Evolutionary conservation across 1,139 yeast species (phyloP), one percentile per base, ranked within the genome.

Genomic region (Wickerhamomyces sp.): DNA sequence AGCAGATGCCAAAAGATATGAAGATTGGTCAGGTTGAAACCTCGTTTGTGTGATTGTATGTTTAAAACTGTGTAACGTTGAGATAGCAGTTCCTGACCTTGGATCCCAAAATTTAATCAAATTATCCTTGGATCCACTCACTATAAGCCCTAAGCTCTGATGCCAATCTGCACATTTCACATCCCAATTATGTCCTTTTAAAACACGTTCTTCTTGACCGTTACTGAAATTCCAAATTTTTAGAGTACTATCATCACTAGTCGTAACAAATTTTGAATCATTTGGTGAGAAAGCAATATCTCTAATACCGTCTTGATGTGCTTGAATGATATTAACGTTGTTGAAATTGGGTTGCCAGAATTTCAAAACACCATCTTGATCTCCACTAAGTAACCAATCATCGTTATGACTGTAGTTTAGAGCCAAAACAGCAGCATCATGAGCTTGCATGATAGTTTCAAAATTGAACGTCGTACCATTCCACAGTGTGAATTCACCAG

Each of bases 261-360:
- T 86, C 2, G 95, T 86, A 17, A 88, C 83, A 58, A 88, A 91
- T 55, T 88, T 87, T 15, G 89, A 67, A 58, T 91, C 98, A 50
- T 82, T 82, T 6, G 96, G 96, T 31, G 93, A 77, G 59, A 93
- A 89, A 9, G 93, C 81, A 26, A 91, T 72, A 51, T 87, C 97
- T 45, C 95, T 70, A 24, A 91, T 75, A 12, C 88, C 87, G 58
- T 87, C 52, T 10, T 70, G 65, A 57, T 91, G 98, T 1, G 87
- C 95, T 27, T 73, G 69, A 26, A 91, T 62, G 40, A 86, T 85
- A 57, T 89, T 88, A 31, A 93, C 96, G 64, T 91, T 91, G 60
- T 91, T 91, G 66, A 91, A 87, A 61, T 93, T 91, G 7, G 97
- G 95, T 60, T 91, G 97, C 97, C 98, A 93, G 55, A 84, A 91